Percentiles rank a stretch among this genome's conserved stretches.
Conservation (phyloP, 495 filamentous ascomycete species). For the Aspergillus avenaceus region DNA sequence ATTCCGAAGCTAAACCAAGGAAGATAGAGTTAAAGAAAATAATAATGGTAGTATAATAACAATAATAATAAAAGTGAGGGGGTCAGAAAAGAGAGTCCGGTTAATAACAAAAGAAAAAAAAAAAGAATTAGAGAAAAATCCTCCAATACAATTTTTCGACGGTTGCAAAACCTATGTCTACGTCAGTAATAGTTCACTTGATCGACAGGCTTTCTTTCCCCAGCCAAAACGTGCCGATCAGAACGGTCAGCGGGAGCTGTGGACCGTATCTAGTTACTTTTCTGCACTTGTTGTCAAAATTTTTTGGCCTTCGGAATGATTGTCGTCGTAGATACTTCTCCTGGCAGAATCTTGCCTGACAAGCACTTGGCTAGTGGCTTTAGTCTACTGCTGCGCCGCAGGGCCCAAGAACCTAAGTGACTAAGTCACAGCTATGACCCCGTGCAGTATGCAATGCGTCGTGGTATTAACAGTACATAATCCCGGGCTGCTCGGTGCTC, state of each 20-base stretch:
- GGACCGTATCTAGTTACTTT: slow-evolving; percentile 1
- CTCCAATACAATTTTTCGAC: too few relatives aligned
- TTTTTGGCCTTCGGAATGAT: background rate
- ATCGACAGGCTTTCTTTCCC: slow-evolving; percentile 8
- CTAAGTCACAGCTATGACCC: background rate
- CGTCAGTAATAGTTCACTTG: background rate
- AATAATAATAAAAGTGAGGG: too few relatives aligned
- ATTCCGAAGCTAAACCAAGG: background rate
- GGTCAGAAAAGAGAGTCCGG: too few relatives aligned
- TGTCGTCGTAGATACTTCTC: background rate
- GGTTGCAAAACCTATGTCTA: background rate
- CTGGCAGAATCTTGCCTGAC: background rate
- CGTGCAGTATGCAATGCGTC: background rate
- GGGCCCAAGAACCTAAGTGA: too few relatives aligned
- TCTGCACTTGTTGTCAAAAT: background rate
- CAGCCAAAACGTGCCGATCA: slow-evolving; percentile 13
- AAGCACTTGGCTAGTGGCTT: background rate
- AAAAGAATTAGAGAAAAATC: too few relatives aligned
- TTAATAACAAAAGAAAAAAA: too few relatives aligned
- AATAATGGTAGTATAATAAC: too few relatives aligned
- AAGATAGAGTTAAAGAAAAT: too few relatives aligned
- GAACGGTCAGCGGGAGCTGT: slow-evolving; percentile 9
- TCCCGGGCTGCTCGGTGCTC: background rate
- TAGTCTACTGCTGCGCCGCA: background rate
- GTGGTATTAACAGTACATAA: background rate